These are phyloP conservation scores for Coniella vitis DNA, from an alignment of 2,329 filamentous ascomycete species.

Conservation along the genomic window DNA sequence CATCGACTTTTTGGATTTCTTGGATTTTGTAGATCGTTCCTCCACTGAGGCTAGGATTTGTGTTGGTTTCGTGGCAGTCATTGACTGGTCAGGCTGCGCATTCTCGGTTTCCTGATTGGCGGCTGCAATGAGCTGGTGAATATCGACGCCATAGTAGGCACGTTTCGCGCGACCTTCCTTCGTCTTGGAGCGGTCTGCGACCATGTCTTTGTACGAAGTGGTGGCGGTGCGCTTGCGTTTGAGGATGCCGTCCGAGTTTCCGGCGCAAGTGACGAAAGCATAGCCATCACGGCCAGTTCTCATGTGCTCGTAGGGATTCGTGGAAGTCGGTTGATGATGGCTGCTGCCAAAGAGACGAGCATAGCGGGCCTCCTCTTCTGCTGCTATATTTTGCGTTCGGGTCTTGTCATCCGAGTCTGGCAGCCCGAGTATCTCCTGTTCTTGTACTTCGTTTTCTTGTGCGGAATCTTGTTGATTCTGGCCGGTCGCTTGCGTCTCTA, in stretches of 20 bases:
- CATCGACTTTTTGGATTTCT: constrained; percentile 44
- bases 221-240: constrained; percentile 41
- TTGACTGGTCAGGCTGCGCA: constrained; percentile 11
- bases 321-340: constrained; percentile 18
- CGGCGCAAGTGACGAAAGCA: constrained; percentile 48
- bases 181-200: constrained; percentile 59
- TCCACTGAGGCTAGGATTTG: constrained; percentile 39
- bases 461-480: background rate
- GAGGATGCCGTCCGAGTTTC: constrained; percentile 48
- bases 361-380: constrained; percentile 15
- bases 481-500: constrained; percentile 7
- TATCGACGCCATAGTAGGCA: constrained; percentile 88
- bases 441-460: background rate
- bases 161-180: constrained; percentile 62
- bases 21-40: constrained; percentile 21
- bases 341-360: constrained; percentile 19
- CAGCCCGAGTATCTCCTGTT: background rate
- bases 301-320: constrained; percentile 9
- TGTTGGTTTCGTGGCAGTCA: constrained; percentile 22
- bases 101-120: constrained; percentile 53
- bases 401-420: constrained; percentile 3
- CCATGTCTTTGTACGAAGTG: constrained; percentile 58
- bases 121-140: constrained; percentile 73
- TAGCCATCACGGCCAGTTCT: constrained; percentile 24
- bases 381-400: background rate